These are phyloP conservation scores for Boletus reticuloceps DNA, from an alignment of 768 basidiomycete species.

Conservation along the genomic window DNA sequence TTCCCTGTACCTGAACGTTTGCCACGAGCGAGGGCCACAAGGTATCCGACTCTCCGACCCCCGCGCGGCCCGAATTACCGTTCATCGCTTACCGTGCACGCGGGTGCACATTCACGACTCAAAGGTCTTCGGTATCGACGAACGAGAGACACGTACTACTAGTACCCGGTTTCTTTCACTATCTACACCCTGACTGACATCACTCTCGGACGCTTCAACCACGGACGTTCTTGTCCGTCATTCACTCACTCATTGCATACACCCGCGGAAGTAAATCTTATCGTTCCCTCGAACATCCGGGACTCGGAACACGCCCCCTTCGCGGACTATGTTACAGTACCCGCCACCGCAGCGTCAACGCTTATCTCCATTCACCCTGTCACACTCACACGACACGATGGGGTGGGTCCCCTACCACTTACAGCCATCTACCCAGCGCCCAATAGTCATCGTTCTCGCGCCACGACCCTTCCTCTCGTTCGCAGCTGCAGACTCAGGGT, in stretches of 20 bases:
- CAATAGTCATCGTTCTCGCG: not conserved
- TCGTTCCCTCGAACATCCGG: not conserved
- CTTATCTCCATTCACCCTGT: not conserved
- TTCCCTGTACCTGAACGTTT: not conserved
- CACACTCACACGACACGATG: slow-evolving; percentile 10
- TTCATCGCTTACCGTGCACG: not conserved
- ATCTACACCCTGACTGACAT: too few species aligned
- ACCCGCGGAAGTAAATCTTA: not conserved
- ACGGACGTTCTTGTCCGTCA: too few species aligned
- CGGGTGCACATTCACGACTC: too few species aligned
- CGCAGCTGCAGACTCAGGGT: not conserved
- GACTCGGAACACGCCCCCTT: slow-evolving; percentile 4
- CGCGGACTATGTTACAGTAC: slow-evolving; percentile 4
- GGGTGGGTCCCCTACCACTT: not conserved
- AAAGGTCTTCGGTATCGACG: too few species aligned
- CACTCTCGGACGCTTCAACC: not conserved
- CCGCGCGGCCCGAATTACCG: not conserved
- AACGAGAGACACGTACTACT: too few species aligned
- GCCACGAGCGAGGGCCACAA: not conserved
- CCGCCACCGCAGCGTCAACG: not conserved
- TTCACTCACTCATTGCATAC: too few species aligned
- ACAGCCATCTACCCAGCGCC: not conserved
- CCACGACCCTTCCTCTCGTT: not conserved
- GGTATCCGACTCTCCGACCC: not conserved
- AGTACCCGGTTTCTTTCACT: not conserved